Percentiles rank a stretch among this genome's conserved stretches.
Evolutionary conservation across 2,329 filamentous ascomycete species (phyloP).

Genomic region (Xylariaceae sp.): DNA sequence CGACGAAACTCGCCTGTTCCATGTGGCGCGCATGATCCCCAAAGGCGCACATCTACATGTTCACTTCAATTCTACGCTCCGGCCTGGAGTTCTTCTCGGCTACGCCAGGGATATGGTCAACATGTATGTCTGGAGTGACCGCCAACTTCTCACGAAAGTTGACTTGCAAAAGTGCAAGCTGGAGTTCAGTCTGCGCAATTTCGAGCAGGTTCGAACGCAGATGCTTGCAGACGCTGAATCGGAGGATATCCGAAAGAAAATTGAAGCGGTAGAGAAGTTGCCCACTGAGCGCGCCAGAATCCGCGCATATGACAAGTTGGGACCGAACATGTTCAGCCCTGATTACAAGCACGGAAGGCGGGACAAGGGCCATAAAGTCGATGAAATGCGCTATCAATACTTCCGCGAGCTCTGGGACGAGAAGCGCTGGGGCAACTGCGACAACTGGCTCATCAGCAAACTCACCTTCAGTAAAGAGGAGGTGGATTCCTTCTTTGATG

Average conservation of each 20-base stretch:
- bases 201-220: constrained; percentile 37
- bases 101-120: constrained; percentile 50
- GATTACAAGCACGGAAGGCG: constrained; percentile 17
- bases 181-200: constrained; percentile 46
- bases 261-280: constrained; percentile 2
- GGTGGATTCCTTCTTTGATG: constrained; percentile 34
- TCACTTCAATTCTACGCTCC: constrained; percentile 71
- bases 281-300: constrained; percentile 2
- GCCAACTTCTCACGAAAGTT: constrained; percentile 39
- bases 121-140: constrained; percentile 65
- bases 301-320: constrained; percentile 14
- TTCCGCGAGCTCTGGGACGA: constrained; percentile 25
- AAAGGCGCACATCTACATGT: constrained; percentile 70
- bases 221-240: constrained; percentile 34
- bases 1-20: constrained; percentile 50
- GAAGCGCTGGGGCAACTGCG: constrained; percentile 30
- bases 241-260: neutral
- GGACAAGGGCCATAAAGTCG: constrained; percentile 11
- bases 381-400: constrained; percentile 28
- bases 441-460: constrained; percentile 55
- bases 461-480: constrained; percentile 58
- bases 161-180: constrained; percentile 53
- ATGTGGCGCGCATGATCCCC: constrained; percentile 54
- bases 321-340: constrained; percentile 24
- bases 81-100: constrained; percentile 53